Conservation (phyloP, 768 basidiomycete genomes). For the Hemileccinum rubropunctum region DNA sequence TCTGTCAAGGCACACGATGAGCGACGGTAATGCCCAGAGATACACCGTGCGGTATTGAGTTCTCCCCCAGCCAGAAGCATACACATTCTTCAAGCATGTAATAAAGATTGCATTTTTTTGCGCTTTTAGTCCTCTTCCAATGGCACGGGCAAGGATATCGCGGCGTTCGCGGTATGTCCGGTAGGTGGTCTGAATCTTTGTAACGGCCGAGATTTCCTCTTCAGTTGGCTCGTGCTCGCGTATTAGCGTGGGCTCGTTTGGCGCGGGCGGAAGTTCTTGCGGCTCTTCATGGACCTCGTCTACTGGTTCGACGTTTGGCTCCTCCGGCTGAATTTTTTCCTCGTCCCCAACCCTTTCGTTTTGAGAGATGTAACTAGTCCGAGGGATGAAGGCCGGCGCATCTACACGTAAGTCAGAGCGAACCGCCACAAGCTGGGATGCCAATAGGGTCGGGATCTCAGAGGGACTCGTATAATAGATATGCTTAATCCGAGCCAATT, state of each 20-base stretch:
- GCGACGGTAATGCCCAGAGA: slow-evolving; percentile 36
- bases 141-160: slow-evolving; percentile 1
- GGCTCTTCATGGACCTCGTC: slow-evolving; percentile 13
- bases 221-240: slow-evolving; percentile 20
- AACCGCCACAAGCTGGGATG: slow-evolving; percentile 11
- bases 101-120: slow-evolving; percentile 25
- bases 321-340: neutral
- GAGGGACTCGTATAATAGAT: slow-evolving; percentile 29
- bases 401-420: slow-evolving; percentile 14
- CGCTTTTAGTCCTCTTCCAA: slow-evolving; percentile 18
- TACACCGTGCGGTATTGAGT: slow-evolving; percentile 37
- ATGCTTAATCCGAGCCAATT: slow-evolving; percentile 24
- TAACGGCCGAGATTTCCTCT: slow-evolving; percentile 26
- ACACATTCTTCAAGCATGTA: slow-evolving; percentile 28
- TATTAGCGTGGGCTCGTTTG: slow-evolving; percentile 14
- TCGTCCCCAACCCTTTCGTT: neutral
- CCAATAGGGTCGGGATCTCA: slow-evolving; percentile 32
- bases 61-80: slow-evolving; percentile 26
- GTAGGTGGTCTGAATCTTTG: slow-evolving; percentile 20
- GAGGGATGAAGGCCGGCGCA: slow-evolving; percentile 19
- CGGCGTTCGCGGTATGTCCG: slow-evolving; percentile 6
- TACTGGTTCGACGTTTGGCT: neutral
- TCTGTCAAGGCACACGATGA: slow-evolving; percentile 42
- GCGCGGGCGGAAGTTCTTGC: slow-evolving; percentile 5
- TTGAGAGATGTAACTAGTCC: neutral